A percentile compares a stretch with the other conserved stretches of the same genome.
Conservation (phyloP, 352 stramenopile genomes). For the Phytopythium montanum region DNA sequence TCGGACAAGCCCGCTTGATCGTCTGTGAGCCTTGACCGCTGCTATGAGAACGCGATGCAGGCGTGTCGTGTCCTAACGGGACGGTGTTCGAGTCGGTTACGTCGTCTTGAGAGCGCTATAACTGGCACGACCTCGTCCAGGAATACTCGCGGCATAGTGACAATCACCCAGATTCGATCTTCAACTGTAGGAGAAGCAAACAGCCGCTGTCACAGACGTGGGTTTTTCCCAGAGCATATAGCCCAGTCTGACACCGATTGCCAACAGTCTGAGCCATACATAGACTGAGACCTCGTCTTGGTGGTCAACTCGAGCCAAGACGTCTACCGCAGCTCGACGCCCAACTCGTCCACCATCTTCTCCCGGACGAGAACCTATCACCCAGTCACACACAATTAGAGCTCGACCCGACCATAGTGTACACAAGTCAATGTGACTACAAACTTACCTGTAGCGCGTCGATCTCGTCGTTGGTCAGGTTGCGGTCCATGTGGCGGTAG, state of each 20-base stretch:
- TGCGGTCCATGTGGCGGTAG: constrained; percentile 98
- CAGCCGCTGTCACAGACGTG: neutral
- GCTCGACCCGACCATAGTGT: neutral
- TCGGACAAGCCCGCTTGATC: neutral
- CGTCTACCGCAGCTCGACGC: constrained; percentile 89
- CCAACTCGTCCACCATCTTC: constrained; percentile 70
- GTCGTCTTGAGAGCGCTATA: neutral
- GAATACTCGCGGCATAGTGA: neutral
- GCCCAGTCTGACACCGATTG: neutral
- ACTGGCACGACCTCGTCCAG: neutral
- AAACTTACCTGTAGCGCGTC: constrained; percentile 91
- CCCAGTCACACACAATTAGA: neutral
- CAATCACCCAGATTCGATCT: neutral
- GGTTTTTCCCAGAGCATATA: neutral
- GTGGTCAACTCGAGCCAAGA: neutral
- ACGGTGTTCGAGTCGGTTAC: neutral
- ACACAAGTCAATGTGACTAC: constrained; percentile 4
- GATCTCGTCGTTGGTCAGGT: constrained; percentile 98
- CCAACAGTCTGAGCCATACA: neutral
- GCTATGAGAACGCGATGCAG: constrained; percentile 1
- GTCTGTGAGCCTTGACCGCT: constrained; percentile 19
- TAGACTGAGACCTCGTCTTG: neutral
- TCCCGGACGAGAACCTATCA: constrained; percentile 64
- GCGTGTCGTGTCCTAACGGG: neutral
- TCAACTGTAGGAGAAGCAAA: neutral